Percentiles rank a stretch among this genome's conserved stretches.
These are phyloP conservation scores for Hypoxylon subgilvum DNA, from an alignment of 495 filamentous ascomycete species.

Conservation along the genomic window DNA sequence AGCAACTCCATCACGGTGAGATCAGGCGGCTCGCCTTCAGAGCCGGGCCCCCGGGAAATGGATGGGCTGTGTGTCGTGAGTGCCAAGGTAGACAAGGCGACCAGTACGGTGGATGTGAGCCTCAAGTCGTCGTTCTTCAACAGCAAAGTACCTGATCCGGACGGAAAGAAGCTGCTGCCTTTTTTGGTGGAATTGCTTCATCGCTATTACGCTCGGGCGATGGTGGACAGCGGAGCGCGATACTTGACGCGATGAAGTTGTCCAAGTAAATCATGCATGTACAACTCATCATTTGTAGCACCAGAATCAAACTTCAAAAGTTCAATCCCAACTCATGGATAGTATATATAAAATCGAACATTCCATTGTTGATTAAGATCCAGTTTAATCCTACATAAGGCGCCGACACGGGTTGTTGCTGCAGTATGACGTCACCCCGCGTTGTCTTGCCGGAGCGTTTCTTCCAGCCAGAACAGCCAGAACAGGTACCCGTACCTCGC, in stretches of 20 bases:
- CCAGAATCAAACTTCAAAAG: too few species aligned
- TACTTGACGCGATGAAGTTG: conserved; percentile 1
- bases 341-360: too few species aligned
- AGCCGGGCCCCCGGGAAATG: conserved; percentile 60
- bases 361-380: too few species aligned
- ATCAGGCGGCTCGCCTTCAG: conserved; percentile 68
- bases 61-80: conserved; percentile 74
- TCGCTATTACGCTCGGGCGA: conserved; percentile 64
- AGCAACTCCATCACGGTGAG: conserved; percentile 64
- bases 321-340: too few species aligned
- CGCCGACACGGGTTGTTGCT: too few species aligned
- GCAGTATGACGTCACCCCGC: conserved; percentile 25
- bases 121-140: conserved; percentile 70
- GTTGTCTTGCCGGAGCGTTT: conserved; percentile 17
- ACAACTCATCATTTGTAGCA: too few species aligned
- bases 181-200: conserved; percentile 62
- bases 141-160: conserved; percentile 41
- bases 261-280: not conserved
- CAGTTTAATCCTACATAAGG: too few species aligned
- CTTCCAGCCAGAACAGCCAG: not conserved
- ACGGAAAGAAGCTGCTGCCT: conserved; percentile 62
- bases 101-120: conserved; percentile 65
- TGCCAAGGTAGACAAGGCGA: conserved; percentile 63
- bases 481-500: not conserved
- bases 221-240: conserved; percentile 27